Percentiles rank a stretch among this genome's conserved stretches.
Conservation (phyloP, 2,329 filamentous ascomycete species). For the Cyphellophora europaea region DNA sequence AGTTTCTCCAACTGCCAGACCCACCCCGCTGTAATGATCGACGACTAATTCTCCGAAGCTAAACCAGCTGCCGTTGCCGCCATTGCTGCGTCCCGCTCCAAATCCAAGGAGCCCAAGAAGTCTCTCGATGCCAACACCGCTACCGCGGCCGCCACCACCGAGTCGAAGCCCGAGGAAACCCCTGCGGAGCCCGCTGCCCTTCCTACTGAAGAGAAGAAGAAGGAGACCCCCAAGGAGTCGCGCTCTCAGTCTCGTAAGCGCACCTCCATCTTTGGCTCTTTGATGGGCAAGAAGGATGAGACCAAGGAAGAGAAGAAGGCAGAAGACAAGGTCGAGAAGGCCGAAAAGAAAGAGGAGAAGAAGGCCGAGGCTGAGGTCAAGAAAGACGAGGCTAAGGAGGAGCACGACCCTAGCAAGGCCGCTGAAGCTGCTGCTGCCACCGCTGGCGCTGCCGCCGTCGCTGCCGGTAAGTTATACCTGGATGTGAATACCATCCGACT, state of each 20-base stretch:
- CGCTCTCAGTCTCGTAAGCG: conserved; percentile 52
- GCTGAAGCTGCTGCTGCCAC: conserved; percentile 30
- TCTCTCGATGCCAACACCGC: conserved; percentile 14
- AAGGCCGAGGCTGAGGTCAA: conserved; percentile 29
- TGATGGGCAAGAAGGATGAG: conserved; percentile 51
- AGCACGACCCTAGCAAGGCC: conserved; percentile 32
- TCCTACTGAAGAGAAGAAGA: conserved; percentile 5
- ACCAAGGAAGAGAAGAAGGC: conserved; percentile 34
- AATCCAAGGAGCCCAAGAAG: conserved; percentile 26
- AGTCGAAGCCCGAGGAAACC: conserved; percentile 17
- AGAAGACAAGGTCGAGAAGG: conserved; percentile 35
- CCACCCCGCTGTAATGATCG: conserved; percentile 16
- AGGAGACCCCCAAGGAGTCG: conserved; percentile 35
- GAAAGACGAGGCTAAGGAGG: conserved; percentile 31
- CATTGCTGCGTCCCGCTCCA: conserved; percentile 22
- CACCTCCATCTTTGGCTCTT: conserved; percentile 46
- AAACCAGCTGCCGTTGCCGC: conserved; percentile 32
- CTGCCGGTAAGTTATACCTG: too few relatives aligned
- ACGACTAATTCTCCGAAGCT: conserved; percentile 24
- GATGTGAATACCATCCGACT: too few relatives aligned
- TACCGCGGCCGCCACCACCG: conserved; percentile 10
- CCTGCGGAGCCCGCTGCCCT: conserved; percentile 12
- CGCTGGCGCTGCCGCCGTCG: conserved; percentile 24
- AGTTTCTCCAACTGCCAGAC: conserved; percentile 24
- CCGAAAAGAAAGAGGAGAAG: conserved; percentile 30